Evolutionary conservation across 257 asterid genomes (phyloP), one percentile per base, ranked within the genome.

Genomic region (Fraxinus excelsior): DNA sequence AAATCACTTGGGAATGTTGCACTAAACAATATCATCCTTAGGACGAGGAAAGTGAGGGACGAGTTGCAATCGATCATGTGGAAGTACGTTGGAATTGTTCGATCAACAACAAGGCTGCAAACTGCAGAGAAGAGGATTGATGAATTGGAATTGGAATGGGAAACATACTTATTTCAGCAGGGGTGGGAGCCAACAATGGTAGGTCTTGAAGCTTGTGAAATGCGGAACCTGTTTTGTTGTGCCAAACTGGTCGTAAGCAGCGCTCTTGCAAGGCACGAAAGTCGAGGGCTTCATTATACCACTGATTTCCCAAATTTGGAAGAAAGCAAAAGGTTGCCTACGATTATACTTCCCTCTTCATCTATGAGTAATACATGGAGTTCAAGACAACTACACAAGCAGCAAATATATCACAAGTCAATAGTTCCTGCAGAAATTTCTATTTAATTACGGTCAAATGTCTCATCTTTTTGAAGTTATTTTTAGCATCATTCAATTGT

Each of bases 171-270:
- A n/a, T 96, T 93, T 78, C 97, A 93, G 85, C 85, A 85, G 10
- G 98, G 99, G 1, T 96, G 99, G 99, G 97, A 88, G 68, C 90
- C 95, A 1, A 96, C 94, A 8, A 93, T 93, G 98, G 98, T 91
- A 16, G 97, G 95, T 5, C 70, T 90, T 3, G 97, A 96, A 86
- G 94, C 94, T 26, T 93, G 98, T 29, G 99, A 93, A 82, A 96
- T 93, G 98, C 86, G 99, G 74, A 93, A 96, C 81, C 82, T 93
- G 68, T 93, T 96, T 65, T 96, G 99, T 71, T 96, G 98, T 67
- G 98, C 99, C 16, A 93, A 93, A 73, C 81, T 93, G 74, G 98
- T 96, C 6, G 94, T 92, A 56, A 93, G 89, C 76, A 96, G 99
- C 65, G 98, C 98, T 11, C 88, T 91, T 0, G 89, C 99, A 0